Base-by-base conservation (phyloP, 495 filamentous ascomycete species). In the Cercophora newfieldiana region DNA sequence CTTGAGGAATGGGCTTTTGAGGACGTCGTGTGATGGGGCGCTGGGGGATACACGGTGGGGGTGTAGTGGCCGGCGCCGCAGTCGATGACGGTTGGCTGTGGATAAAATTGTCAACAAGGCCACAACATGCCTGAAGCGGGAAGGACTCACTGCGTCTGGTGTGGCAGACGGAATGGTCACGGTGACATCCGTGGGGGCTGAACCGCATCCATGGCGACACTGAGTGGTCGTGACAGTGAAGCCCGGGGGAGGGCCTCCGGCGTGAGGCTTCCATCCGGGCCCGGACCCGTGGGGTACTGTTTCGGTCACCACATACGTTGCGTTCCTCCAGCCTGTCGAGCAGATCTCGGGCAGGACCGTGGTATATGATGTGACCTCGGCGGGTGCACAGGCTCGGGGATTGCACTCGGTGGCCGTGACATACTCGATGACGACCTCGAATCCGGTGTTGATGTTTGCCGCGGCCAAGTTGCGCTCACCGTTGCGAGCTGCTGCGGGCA, bases 281-380 rank as follows among this genome's bases (percentile, higher is more conserved):
- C 21, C 21, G 8, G 10, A 14, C 50, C 50, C 54, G 8, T 8
- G 54, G 18, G 54, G 28, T 25, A 58, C 14, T 7, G 54, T 58
- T 25, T 58, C 54, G 28, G 54, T 58, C 14, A 58, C 19, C 6
- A n/a, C 19, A 25, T 58, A 58, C 3, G 54, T 58, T 12, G 22
- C 54, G 18, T 58, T n/a, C 54, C 54, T 30, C 54, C 54, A 58
- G 18, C 54, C 54, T 25, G 54, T 58, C 54, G 28, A 22, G 54
- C 54, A 58, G 54, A 58, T 58, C 28, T 58, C 54, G 54, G 54
- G 54, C 28, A 58, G 54, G 4, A 58, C 28, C 28, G 54, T 58
- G 14, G n/a, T 58, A 25, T 58, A 58, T 10, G 26, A 14, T 8
- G 54, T 58, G 24, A 58, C 54, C 16, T 28, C 54, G 24, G 54